Base-by-base conservation (phyloP, 2,329 filamentous ascomycete genomes). In the Akanthomyces uredinophilus region DNA sequence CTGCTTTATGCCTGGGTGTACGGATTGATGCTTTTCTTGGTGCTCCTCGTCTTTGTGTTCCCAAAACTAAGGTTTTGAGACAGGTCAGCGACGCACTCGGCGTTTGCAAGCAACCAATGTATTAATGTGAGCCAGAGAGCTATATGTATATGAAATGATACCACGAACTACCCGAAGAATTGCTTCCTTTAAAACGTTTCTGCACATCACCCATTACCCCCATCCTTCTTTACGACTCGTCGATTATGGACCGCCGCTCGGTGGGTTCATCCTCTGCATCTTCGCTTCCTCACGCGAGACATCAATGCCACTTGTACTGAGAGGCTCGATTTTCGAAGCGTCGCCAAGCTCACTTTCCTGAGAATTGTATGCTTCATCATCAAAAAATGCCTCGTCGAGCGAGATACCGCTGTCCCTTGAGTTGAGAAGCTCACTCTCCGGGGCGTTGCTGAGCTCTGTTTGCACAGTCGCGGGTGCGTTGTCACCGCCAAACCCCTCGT, bases 1-100 rank as follows among this genome's bases (percentile, higher is more conserved):
- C 81, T 94, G 76, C 79, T 97, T 64, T 96, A 95, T 78, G 88
- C 81, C 44, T 89, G 91, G 82, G 92, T 97, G 54, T 90, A 88
- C 69, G 91, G 85, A 35, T 74, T 97, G 65, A 94, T 92, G 87
- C 69, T 96, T n/a, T 76, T 86, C 29, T 83, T 92, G 20, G 78
- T 96, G 41, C 68, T 96, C 72, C 75, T 97, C 66, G 93, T 97
- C 14, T 94, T 94, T 78, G 82, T 94, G 56, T 78, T 92, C 71
- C 94, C 94, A 0, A 98, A 97, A 79, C 75, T 97, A 72, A 83
- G 94, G 70, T 95, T 96, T 70, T 96, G 70, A 79, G 53, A 60
- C 18, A 47, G n/a, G 20, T 14, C 3, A 16, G 22, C 39, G 43
- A 44, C 10, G 49, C 57, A 24, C 10, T 18, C 14, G 44, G 8